phyloP scores from a whole-genome alignment of 768 basidiomycete species.

The Lactarius vividus region DNA sequence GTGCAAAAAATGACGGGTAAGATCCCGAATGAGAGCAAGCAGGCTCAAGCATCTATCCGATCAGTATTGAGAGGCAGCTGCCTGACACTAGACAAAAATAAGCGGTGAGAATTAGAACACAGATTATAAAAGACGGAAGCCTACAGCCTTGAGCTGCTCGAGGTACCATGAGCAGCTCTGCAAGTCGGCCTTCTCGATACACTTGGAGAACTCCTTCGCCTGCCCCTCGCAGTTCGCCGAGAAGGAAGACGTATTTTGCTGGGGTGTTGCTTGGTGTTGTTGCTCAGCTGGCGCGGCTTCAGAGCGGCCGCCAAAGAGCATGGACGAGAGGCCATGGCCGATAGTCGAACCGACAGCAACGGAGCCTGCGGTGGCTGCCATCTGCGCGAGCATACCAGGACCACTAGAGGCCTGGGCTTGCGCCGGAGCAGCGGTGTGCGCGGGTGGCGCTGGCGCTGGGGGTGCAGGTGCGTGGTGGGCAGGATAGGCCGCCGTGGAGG shows the following conservation, averaged over 20 bases:
- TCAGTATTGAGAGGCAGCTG: constrained; percentile 29
- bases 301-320: constrained; percentile 78
- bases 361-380: constrained; percentile 89
- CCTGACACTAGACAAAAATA: constrained; percentile 21
- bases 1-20: not conserved
- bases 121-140: constrained; percentile 33
- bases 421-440: constrained; percentile 27
- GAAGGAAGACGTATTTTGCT: constrained; percentile 45
- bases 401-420: constrained; percentile 33
- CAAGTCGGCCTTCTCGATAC: constrained; percentile 78
- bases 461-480: constrained; percentile 40
- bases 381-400: constrained; percentile 79
- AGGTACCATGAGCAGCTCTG: constrained; percentile 83
- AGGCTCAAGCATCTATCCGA: not conserved
- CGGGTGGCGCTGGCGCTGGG: constrained; percentile 39
- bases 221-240: constrained; percentile 68
- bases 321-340: constrained; percentile 85
- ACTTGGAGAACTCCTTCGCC: constrained; percentile 86
- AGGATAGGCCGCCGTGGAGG: constrained; percentile 28
- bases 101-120: not conserved
- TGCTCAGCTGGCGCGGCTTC: constrained; percentile 44
- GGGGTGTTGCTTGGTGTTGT: constrained; percentile 48
- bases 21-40: not conserved
- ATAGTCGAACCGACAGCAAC: constrained; percentile 86
- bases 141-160: constrained; percentile 82